phyloP scores from a whole-genome alignment of 305 asterid species.

The Fraxinus floribunda region DNA sequence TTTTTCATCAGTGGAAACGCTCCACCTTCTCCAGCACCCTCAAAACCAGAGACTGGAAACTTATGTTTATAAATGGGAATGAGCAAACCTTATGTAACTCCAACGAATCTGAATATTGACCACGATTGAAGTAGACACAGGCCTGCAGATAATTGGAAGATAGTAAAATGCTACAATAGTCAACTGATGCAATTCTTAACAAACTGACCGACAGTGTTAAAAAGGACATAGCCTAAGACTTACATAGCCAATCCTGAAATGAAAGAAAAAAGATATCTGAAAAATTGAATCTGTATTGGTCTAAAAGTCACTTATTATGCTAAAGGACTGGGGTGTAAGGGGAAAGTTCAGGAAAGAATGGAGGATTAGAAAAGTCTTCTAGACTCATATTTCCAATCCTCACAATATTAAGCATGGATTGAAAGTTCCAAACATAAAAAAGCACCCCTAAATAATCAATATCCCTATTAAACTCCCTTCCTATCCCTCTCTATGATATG shows the following conservation, averaged over 20 bases:
- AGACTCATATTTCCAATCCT: conserved; percentile 1
- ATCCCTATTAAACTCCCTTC: not conserved
- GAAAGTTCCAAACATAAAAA: conserved; percentile 5
- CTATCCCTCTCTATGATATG: not conserved
- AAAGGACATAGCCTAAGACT: conserved; percentile 22
- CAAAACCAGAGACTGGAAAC: conserved; percentile 10
- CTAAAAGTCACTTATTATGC: not conserved
- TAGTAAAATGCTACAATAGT: conserved; percentile 17
- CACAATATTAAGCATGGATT: not conserved
- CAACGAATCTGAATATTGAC: conserved; percentile 79
- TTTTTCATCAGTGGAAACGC: not conserved
- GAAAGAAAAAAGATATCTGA: conserved; percentile 19
- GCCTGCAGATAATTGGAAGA: conserved; percentile 57
- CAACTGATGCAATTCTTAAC: conserved; percentile 6
- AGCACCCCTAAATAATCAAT: not conserved
- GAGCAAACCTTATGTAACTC: conserved; percentile 77
- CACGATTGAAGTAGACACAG: conserved; percentile 85
- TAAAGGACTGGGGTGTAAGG: not conserved
- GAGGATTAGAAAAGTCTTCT: conserved; percentile 5
- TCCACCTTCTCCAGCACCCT: conserved; percentile 7
- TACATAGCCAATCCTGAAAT: not conserved
- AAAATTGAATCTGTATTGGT: conserved; percentile 4
- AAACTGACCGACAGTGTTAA: conserved; percentile 21
- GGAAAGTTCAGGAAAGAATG: not conserved
- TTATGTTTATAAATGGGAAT: conserved; percentile 16